Evolutionary conservation across 208 protist species (phyloP), one percentile per base, ranked within the genome.

Genomic region (Borovskyia barvae): DNA sequence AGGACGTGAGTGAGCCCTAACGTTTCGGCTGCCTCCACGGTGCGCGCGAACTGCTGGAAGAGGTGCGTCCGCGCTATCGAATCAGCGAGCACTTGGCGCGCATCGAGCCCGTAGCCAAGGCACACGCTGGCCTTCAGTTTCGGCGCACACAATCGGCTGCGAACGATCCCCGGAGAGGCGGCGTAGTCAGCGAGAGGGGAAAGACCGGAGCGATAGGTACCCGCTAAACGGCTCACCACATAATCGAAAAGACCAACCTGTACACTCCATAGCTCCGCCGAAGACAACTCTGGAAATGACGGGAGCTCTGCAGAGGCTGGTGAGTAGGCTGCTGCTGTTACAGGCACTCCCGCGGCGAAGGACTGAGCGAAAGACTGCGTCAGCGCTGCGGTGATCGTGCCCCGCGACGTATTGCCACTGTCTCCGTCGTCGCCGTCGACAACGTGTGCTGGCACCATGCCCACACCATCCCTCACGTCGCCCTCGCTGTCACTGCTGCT

Each of bases 91-190:
- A 24, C 28, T 26, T 64, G 33, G 60, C 80, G 72, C 54, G 72
- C 67, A n/a, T 80, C 72, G 19, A 87, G 53, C 8, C 75, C 78
- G 11, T 50, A 45, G 3, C 68, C 60, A 32, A 90, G 59, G 56
- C 84, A 84, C 30, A 72, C 65, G 17, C 49, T 53, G 33, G 65
- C 57, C n/a, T 90, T n/a, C n/a, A n/a, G n/a, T n/a, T n/a, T n/a
- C n/a, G n/a, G n/a, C n/a, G n/a, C n/a, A n/a, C n/a, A n/a, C n/a
- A n/a, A n/a, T n/a, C n/a, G n/a, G n/a, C n/a, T n/a, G n/a, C n/a
- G n/a, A n/a, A n/a, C n/a, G n/a, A n/a, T n/a, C n/a, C n/a, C n/a
- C n/a, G n/a, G n/a, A n/a, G n/a, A n/a, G n/a, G n/a, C n/a, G n/a
- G n/a, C n/a, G n/a, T n/a, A n/a, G n/a, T n/a, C n/a, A n/a, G n/a